phyloP scores from a whole-genome alignment of 345 rosid species.

The Clausena lansium region DNA sequence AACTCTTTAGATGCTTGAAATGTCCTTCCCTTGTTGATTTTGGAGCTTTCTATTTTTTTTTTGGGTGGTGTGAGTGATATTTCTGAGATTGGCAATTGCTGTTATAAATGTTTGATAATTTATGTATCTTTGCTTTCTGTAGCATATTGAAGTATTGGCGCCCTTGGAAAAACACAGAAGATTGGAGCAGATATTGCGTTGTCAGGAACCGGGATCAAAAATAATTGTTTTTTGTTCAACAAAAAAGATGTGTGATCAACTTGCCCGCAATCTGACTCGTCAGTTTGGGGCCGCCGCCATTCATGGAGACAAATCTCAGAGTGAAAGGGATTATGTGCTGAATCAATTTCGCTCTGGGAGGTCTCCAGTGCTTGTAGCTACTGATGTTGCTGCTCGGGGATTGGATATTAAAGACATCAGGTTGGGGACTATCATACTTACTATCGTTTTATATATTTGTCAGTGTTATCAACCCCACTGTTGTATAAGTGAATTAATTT shows the following conservation, averaged over 20 bases:
- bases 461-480: background rate
- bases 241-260: conserved; percentile 89
- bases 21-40: background rate
- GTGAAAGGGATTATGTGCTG: conserved; percentile 77
- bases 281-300: conserved; percentile 87
- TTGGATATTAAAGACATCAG: conserved; percentile 90
- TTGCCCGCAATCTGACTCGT: conserved; percentile 68
- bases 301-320: conserved; percentile 89
- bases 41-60: background rate
- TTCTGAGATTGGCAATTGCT: background rate
- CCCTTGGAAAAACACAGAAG: conserved; percentile 90
- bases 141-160: conserved; percentile 76
- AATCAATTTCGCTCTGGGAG: conserved; percentile 78
- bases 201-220: conserved; percentile 84
- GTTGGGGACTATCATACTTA: conserved; percentile 28
- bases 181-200: conserved; percentile 84
- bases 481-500: background rate
- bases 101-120: background rate
- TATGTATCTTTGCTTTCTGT: background rate
- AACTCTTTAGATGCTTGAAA: background rate
- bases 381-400: conserved; percentile 96
- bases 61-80: background rate
- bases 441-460: background rate
- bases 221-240: conserved; percentile 84
- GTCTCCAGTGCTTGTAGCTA: conserved; percentile 82